A percentile compares a stretch with the other conserved stretches of the same genome.
Conservation (phyloP, 495 filamentous ascomycete species). For the Penicillium samsonianum region DNA sequence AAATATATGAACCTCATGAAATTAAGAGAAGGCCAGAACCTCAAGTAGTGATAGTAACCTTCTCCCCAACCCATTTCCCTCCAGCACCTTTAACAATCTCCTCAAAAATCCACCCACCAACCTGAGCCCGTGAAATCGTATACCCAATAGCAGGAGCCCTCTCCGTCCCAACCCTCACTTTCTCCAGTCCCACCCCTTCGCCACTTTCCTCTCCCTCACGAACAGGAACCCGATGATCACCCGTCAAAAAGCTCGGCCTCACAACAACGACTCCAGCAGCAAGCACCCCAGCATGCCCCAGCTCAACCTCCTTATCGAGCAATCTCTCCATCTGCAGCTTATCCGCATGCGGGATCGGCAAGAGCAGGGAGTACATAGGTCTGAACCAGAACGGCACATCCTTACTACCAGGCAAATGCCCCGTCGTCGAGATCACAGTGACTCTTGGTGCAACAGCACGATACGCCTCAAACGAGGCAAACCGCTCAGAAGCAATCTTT, state of each 20-base stretch:
- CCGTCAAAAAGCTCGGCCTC: slow-evolving; percentile 36
- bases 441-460: slow-evolving; percentile 14
- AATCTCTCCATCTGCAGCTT: slow-evolving; percentile 43
- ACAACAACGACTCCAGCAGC: slow-evolving; percentile 34
- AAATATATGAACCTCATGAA: neutral
- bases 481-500: slow-evolving; percentile 23
- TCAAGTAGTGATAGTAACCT: slow-evolving; percentile 39
- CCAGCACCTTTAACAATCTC: slow-evolving; percentile 38
- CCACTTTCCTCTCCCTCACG: slow-evolving; percentile 14
- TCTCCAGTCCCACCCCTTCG: slow-evolving; percentile 9
- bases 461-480: slow-evolving; percentile 11
- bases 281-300: slow-evolving; percentile 18
- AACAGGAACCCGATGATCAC: slow-evolving; percentile 26
- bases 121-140: slow-evolving; percentile 38
- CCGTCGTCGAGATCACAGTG: slow-evolving; percentile 32
- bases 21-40: neutral
- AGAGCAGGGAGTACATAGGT: slow-evolving; percentile 36
- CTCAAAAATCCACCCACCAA: slow-evolving; percentile 46
- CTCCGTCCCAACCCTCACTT: slow-evolving; percentile 39
- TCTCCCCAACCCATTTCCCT: slow-evolving; percentile 39
- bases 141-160: slow-evolving; percentile 41
- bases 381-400: slow-evolving; percentile 38
- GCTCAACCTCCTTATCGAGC: slow-evolving; percentile 12
- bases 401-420: slow-evolving; percentile 25
- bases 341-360: slow-evolving; percentile 39